A percentile compares a stretch with the other conserved stretches of the same genome.
Conservation (phyloP, 352 stramenopile genomes). For the Salisapilia sapeloensis region DNA sequence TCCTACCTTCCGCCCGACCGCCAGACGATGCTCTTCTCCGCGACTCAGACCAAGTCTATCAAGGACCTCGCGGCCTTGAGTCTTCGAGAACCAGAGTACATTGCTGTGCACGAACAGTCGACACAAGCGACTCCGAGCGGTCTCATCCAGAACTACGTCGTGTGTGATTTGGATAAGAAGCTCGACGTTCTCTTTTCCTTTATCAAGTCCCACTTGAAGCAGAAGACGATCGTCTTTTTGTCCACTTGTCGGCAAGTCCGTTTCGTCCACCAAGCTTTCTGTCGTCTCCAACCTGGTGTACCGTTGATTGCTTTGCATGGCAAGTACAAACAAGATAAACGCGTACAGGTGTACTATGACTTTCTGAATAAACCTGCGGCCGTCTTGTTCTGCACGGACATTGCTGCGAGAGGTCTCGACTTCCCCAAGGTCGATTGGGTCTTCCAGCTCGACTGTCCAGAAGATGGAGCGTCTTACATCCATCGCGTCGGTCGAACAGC, state of each 20-base stretch:
- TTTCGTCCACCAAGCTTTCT: constrained; percentile 92
- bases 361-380: constrained; percentile 88
- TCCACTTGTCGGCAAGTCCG: constrained; percentile 93
- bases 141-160: constrained; percentile 91
- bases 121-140: constrained; percentile 82
- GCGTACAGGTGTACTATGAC: constrained; percentile 98
- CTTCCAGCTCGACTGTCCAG: constrained; percentile 92
- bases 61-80: constrained; percentile 93
- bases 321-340: constrained; percentile 97
- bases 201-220: constrained; percentile 96
- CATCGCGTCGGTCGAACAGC: constrained; percentile 94
- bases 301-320: constrained; percentile 95
- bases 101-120: constrained; percentile 91
- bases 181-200: constrained; percentile 97
- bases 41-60: constrained; percentile 95
- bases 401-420: constrained; percentile 94
- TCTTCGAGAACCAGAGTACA: constrained; percentile 92
- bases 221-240: constrained; percentile 98
- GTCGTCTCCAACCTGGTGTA: constrained; percentile 93
- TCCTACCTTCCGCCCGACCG: constrained; percentile 85
- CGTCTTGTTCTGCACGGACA: constrained; percentile 97
- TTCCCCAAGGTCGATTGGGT: constrained; percentile 99
- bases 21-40: constrained; percentile 96
- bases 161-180: constrained; percentile 92
- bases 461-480: constrained; percentile 97